phyloP scores from a whole-genome alignment of 2,329 filamentous ascomycete genomes.

The Xylariaceae sp. region DNA sequence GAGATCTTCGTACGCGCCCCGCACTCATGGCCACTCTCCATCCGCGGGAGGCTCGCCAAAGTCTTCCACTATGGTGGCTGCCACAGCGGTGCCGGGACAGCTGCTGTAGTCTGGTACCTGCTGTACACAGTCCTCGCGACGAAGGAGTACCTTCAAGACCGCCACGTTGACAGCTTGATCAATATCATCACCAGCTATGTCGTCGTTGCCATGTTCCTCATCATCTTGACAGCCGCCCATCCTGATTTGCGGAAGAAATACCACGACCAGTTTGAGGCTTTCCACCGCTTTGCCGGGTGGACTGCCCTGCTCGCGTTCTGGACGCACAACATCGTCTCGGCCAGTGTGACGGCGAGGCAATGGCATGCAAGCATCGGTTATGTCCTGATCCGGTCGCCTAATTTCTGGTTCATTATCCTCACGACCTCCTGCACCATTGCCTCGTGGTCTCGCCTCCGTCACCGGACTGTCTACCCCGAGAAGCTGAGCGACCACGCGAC shows the following conservation, averaged over 20 bases:
- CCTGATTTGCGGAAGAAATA: constrained; percentile 57
- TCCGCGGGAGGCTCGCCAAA: constrained; percentile 47
- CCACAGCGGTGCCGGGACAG: constrained; percentile 49
- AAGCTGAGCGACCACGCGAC: constrained; percentile 69
- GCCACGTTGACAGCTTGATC: constrained; percentile 21
- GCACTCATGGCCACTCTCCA: constrained; percentile 43
- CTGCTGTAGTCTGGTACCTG: constrained; percentile 49
- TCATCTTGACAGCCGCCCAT: constrained; percentile 60
- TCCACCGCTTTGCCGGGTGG: constrained; percentile 72
- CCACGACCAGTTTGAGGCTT: constrained; percentile 68
- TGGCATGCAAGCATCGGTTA: constrained; percentile 34
- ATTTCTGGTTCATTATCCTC: constrained; percentile 65
- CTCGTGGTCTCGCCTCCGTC: constrained; percentile 70
- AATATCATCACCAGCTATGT: constrained; percentile 38
- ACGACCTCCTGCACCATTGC: constrained; percentile 64
- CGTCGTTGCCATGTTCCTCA: constrained; percentile 51
- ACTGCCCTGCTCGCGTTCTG: constrained; percentile 45
- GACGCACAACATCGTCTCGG: constrained; percentile 61
- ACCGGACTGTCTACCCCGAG: constrained; percentile 61
- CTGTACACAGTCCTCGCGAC: constrained; percentile 33
- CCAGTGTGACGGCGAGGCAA: constrained; percentile 41
- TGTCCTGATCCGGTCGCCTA: constrained; percentile 39
- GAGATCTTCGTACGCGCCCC: constrained; percentile 43
- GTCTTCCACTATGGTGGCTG: constrained; percentile 52
- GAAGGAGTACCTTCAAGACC: constrained; percentile 27